Conservation (phyloP, 176 grass and related monocot genomes). For the Triticum turgidum region DNA sequence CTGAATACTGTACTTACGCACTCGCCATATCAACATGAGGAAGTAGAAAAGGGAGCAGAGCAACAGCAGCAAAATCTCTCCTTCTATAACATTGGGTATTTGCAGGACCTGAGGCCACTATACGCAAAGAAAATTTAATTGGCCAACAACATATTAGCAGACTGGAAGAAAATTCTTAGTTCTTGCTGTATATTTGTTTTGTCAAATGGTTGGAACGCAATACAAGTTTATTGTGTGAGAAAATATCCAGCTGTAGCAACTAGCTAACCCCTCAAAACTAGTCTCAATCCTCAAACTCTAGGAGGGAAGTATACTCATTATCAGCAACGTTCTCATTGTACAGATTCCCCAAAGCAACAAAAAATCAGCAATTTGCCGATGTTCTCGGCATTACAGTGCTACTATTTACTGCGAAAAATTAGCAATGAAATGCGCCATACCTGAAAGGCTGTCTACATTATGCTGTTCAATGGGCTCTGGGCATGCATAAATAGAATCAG, state of each 20-base stretch:
- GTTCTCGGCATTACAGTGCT: not conserved
- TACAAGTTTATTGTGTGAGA: not conserved
- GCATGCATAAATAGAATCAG: slow-evolving; percentile 23
- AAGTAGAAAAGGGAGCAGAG: slow-evolving; percentile 60
- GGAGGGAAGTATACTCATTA: not conserved
- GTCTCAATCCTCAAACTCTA: not conserved
- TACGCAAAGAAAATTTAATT: slow-evolving; percentile 18
- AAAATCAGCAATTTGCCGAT: not conserved
- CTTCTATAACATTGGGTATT: slow-evolving; percentile 44
- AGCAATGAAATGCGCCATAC: not conserved
- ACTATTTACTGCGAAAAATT: not conserved
- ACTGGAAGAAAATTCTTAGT: not conserved
- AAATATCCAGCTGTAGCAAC: not conserved
- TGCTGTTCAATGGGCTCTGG: slow-evolving; percentile 29
- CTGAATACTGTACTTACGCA: slow-evolving; percentile 58
- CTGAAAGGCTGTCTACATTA: slow-evolving; percentile 13
- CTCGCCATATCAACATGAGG: slow-evolving; percentile 46
- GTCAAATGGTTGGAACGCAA: not conserved
- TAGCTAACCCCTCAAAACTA: not conserved
- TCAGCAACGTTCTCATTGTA: not conserved
- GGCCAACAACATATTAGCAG: not conserved
- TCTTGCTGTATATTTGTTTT: not conserved
- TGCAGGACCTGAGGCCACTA: slow-evolving; percentile 23
- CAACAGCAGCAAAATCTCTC: slow-evolving; percentile 57
- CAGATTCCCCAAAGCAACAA: slow-evolving; percentile 1